Conservation (phyloP, 2,329 filamentous ascomycete genomes). For the Chaetomium sp. region DNA sequence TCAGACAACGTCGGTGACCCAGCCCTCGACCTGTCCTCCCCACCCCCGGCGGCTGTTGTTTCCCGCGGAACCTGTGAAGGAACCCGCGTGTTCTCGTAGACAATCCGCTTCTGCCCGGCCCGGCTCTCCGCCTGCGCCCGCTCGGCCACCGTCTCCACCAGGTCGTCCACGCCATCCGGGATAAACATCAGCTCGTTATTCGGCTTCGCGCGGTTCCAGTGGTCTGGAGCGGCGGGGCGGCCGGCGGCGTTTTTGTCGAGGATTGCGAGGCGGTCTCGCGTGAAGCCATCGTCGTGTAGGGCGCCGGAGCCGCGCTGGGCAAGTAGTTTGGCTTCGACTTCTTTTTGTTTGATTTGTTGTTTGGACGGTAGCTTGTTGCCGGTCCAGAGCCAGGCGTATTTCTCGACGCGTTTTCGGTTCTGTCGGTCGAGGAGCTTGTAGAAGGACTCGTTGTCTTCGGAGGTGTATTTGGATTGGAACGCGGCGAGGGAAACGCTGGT, state of each 20-base stretch:
- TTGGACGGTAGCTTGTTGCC: slow-evolving; percentile 83
- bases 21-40: slow-evolving; percentile 43
- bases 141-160: slow-evolving; percentile 41
- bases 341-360: slow-evolving; percentile 63
- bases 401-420: slow-evolving; percentile 75
- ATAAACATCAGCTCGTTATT: slow-evolving; percentile 85
- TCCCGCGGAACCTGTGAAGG: slow-evolving; percentile 33
- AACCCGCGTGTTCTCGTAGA: slow-evolving; percentile 79
- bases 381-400: slow-evolving; percentile 82
- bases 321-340: slow-evolving; percentile 45
- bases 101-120: slow-evolving; percentile 68
- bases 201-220: slow-evolving; percentile 62
- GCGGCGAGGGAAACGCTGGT: slow-evolving; percentile 72
- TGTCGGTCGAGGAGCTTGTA: slow-evolving; percentile 87
- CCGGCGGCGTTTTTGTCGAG: slow-evolving; percentile 58
- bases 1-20: slow-evolving; percentile 79
- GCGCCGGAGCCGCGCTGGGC: slow-evolving; percentile 9
- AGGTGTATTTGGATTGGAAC: slow-evolving; percentile 92
- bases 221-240: slow-evolving; percentile 69
- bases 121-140: slow-evolving; percentile 63
- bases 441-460: slow-evolving; percentile 96
- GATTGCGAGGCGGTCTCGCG: slow-evolving; percentile 54
- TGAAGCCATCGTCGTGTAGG: slow-evolving; percentile 51
- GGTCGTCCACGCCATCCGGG: slow-evolving; percentile 52
- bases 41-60: background rate